Base-by-base conservation (phyloP, 2,329 filamentous ascomycete genomes). In the Penicillium sp. region DNA sequence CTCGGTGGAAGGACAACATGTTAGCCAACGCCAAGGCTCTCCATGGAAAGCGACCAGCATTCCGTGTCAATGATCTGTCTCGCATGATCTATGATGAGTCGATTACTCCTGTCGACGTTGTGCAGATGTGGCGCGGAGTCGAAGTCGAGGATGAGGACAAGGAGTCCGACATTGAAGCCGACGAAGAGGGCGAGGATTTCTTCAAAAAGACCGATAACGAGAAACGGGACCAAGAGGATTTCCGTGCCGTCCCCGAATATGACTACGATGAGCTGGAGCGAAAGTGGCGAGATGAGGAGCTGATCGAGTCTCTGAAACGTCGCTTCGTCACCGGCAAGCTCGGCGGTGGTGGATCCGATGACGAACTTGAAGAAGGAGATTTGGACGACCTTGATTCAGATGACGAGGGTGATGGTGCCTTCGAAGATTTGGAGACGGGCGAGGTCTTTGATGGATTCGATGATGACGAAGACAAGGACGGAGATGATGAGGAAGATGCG, bases 1-100 rank as follows among this genome's bases (percentile, higher is more conserved):
- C 91, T 22, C 84, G 87, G 47, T 99, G 96, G 96, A 99, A 99
- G 75, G 86, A 90, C 25, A 93, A 96, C 68, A 85, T 99, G 73
- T 78, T 86, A 10, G 88, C 89, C 59, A 91, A 88, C 56, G 93
- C 93, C 1, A 85, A 84, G 63, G 85, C 83, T 57, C 79, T 93
- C 37, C 90, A 95, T 71, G 84, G 85, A 31, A 87, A 84, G 67
- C 87, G 86, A 63, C 86, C 86, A 43, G 85, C 89, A 15, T 96
- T 90, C 70, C 87, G 92, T 56, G 89, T 92, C 8, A 84, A 86
- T 14, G 93, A 98, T 70, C 84, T 99, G 34, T 91, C 92, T 0
- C 88, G 90, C 65, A 84, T 96, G 75, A 89, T 99, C 79, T 99
- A 99, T 76, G 90, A 98, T 68, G 85, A 90, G 41, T 86, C 88